Base-by-base conservation (phyloP, 2,329 filamentous ascomycete species). In the Fusarium oxysporum region DNA sequence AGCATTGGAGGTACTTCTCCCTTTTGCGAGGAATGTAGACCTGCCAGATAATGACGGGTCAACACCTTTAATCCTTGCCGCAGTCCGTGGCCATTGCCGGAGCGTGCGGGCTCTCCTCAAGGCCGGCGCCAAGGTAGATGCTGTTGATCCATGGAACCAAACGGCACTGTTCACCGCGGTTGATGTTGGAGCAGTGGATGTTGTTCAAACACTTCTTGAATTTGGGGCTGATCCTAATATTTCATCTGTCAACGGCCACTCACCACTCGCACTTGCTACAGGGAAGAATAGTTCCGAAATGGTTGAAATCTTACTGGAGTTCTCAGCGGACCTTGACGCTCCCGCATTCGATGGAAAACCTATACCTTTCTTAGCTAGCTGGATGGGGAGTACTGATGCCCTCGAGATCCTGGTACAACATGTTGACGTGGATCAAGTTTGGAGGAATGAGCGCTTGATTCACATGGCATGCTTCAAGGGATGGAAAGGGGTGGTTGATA, bases 121-220 rank as follows among this genome's bases (percentile, higher is more conserved):
- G 40, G 71, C 63, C n/a, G 73, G 73, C 5, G 72, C 70, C 12
- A 51, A 65, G 8, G 45, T 74, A 14, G 41, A 75, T 59, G 45
- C 55, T 13, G 38, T 41, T n/a, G 70, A 74, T 43, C 25, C 45
- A 9, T 69, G 66, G 64, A 65, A 48, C n/a, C 61, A 71, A 50
- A 73, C 73, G 5, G 70, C 73, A 10, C 62, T 74, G 23, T 73
- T 66, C 33, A 61, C 45, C 4, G 71, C 72, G 2, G 55, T 75
- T 25, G 38, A 72, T 32, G 44, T 62, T 21, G 62, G 61, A 8
- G 66, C 70, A 17, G 59, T 33, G 3, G 62, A 73, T 16, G 62
- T 67, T 23, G 67, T 68, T 41, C 54, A 57, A 32, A 44, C 58
- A 10, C 66, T 74, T 33, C 64, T 74, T 25, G 55, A 71, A 33